A percentile compares a stretch with the other conserved stretches of the same genome.
phyloP scores from a whole-genome alignment of 2,329 filamentous ascomycete genomes.

The Diaporthe nobilis region DNA sequence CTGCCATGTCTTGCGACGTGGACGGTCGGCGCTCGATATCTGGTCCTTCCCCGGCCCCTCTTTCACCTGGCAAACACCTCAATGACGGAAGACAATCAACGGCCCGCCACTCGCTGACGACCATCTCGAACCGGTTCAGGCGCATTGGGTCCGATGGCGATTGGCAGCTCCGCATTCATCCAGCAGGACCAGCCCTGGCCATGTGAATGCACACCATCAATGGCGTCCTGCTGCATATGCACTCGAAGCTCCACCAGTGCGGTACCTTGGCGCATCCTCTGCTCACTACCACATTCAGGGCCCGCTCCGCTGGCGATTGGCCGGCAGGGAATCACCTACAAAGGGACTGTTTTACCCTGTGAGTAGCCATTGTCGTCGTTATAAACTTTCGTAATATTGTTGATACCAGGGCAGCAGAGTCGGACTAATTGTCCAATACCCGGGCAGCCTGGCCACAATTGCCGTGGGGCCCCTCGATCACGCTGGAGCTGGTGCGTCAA shows the following conservation, averaged over 20 bases:
- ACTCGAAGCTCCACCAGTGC: neutral
- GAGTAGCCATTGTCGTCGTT: slow-evolving; percentile 12
- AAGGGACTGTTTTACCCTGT: slow-evolving; percentile 17
- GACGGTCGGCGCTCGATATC: neutral
- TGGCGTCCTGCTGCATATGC: slow-evolving; percentile 22
- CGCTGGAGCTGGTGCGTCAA: slow-evolving; percentile 32
- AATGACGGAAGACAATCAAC: neutral
- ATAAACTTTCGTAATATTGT: slow-evolving; percentile 6
- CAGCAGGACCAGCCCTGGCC: slow-evolving; percentile 10
- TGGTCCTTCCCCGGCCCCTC: neutral
- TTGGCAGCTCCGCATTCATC: neutral
- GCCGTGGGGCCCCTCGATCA: slow-evolving; percentile 24
- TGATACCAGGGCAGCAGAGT: slow-evolving; percentile 1
- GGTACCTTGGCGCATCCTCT: slow-evolving; percentile 22
- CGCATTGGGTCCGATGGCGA: neutral
- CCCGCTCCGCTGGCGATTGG: slow-evolving; percentile 7
- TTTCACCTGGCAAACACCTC: neutral
- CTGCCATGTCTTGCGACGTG: slow-evolving; percentile 34
- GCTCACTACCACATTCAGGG: slow-evolving; percentile 7
- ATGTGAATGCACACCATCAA: slow-evolving; percentile 25
- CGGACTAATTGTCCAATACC: neutral
- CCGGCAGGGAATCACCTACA: neutral
- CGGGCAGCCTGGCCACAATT: slow-evolving; percentile 21
- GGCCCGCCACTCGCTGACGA: slow-evolving; percentile 21
- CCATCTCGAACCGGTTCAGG: slow-evolving; percentile 7